Evolutionary conservation across 805 yeast species (phyloP).

Genomic region (Candida yuanshanica): DNA sequence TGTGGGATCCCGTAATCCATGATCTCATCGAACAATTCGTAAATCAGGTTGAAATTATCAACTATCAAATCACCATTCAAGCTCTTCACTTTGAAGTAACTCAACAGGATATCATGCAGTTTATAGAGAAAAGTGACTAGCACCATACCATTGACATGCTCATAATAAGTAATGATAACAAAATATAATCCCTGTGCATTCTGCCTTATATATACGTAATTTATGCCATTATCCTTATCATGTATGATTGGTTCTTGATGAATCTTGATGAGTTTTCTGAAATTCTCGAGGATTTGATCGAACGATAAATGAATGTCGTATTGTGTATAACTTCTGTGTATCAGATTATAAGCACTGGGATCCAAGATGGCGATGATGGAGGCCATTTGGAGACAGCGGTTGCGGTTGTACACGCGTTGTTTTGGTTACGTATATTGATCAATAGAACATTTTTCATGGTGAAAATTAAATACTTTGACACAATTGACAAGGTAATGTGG

Average conservation of each 20-base stretch:
- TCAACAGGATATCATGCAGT: constrained; percentile 37
- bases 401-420: too few species aligned
- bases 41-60: constrained; percentile 69
- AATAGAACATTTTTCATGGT: too few species aligned
- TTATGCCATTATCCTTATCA: constrained; percentile 36
- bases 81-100: constrained; percentile 34
- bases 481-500: too few species aligned
- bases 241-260: constrained; percentile 37
- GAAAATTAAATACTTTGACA: too few species aligned
- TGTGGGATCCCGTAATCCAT: constrained; percentile 88
- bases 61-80: constrained; percentile 54
- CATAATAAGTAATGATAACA: constrained; percentile 19
- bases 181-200: constrained; percentile 35
- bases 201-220: constrained; percentile 48
- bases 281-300: constrained; percentile 22
- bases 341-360: not conserved
- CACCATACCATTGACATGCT: constrained; percentile 47
- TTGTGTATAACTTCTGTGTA: not conserved
- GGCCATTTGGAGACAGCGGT: too few species aligned
- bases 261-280: not conserved
- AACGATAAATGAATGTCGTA: not conserved
- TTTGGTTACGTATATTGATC: too few species aligned
- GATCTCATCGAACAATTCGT: constrained; percentile 84
- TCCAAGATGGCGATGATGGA: constrained; percentile 9
- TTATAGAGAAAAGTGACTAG: constrained; percentile 49